Percentiles rank a stretch among this genome's conserved stretches.
Evolutionary conservation across 1,139 yeast genomes (phyloP).

Genomic region (Geotrichum aggregatum): DNA sequence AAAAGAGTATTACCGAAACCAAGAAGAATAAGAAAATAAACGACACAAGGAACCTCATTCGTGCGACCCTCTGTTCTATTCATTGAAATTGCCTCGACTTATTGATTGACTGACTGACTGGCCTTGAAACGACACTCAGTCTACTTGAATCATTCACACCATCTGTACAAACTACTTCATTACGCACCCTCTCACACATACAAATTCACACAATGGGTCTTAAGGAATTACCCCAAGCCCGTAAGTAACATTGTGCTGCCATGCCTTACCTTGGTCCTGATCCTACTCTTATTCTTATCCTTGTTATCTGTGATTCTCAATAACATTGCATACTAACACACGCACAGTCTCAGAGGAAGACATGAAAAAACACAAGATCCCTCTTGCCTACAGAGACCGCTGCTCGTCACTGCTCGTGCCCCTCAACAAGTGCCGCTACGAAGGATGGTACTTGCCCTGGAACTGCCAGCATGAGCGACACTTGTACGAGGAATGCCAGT

Average conservation of each 20-base stretch:
- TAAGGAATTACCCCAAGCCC: constrained; percentile 39
- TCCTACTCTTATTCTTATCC: neutral
- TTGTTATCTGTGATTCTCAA: constrained; percentile 18
- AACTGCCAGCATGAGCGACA: constrained; percentile 78
- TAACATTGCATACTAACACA: constrained; percentile 2
- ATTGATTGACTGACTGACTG: no score
- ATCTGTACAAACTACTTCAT: no score
- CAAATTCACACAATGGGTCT: constrained; percentile 33
- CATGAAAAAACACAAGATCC: constrained; percentile 75
- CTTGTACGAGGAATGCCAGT: constrained; percentile 81
- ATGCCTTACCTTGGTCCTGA: neutral
- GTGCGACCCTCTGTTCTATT: no score
- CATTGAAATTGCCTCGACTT: no score
- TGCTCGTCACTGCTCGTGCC: constrained; percentile 77
- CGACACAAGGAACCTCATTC: no score
- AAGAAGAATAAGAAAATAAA: no score
- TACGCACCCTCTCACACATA: neutral
- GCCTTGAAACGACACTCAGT: no score
- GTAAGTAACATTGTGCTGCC: no score
- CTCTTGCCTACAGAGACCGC: constrained; percentile 79
- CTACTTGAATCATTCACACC: no score
- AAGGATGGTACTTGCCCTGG: constrained; percentile 56
- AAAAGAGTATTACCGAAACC: no score
- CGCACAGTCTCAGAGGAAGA: constrained; percentile 70
- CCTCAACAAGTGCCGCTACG: constrained; percentile 54